Evolutionary conservation across 441 rosid genomes (phyloP).

Genomic region (Populus tomentosa): DNA sequence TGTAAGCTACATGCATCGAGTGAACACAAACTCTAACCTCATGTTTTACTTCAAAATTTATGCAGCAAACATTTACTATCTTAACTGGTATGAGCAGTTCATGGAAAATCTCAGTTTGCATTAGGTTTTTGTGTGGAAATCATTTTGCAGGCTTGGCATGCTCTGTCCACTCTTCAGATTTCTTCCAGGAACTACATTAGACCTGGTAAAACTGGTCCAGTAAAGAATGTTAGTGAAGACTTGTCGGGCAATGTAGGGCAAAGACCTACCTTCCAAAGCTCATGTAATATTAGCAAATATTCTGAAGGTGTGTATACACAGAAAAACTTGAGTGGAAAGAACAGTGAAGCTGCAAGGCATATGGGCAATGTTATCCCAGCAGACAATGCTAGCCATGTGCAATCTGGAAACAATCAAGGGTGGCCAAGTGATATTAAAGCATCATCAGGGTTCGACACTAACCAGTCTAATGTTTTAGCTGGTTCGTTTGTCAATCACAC

Average conservation of each 20-base stretch:
- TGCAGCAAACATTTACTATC: not conserved
- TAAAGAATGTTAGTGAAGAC: constrained; percentile 33
- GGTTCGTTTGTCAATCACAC: constrained; percentile 31
- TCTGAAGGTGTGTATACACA: constrained; percentile 21
- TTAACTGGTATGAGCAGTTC: not conserved
- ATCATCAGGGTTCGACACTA: constrained; percentile 19
- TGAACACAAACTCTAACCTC: not conserved
- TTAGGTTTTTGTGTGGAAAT: constrained; percentile 1
- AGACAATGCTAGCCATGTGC: constrained; percentile 24
- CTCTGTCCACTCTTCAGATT: constrained; percentile 66
- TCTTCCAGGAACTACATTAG: constrained; percentile 51
- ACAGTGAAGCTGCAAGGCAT: constrained; percentile 29
- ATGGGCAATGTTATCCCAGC: constrained; percentile 27
- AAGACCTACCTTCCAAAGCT: constrained; percentile 32
- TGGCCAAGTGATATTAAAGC: constrained; percentile 27
- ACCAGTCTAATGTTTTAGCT: constrained; percentile 24
- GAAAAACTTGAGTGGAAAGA: constrained; percentile 29
- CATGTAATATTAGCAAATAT: constrained; percentile 28
- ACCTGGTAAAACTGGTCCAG: constrained; percentile 68
- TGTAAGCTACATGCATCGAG: not conserved
- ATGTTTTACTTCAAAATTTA: not conserved
- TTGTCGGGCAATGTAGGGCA: constrained; percentile 27
- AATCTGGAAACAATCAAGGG: constrained; percentile 31
- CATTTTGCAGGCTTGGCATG: constrained; percentile 74
- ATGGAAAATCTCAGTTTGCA: not conserved